Base-by-base conservation (phyloP, 805 yeast genomes). In the Ogataea salicorniae region DNA sequence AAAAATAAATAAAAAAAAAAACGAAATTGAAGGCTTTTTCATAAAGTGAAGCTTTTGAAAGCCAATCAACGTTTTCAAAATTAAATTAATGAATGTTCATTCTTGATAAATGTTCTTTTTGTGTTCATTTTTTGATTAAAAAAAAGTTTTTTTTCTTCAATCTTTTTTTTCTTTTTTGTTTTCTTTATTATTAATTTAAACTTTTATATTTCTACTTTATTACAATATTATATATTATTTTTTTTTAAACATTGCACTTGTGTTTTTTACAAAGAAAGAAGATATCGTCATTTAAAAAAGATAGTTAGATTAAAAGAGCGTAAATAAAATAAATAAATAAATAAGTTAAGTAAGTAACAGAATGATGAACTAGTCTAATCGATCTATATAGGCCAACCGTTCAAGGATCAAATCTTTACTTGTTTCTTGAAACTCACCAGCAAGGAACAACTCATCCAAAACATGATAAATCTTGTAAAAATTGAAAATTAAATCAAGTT, bases 381-480 rank as follows among this genome's bases (percentile, higher is more conserved):
- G 69, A 58, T 88, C 95, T 45, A 88, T 68, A 52, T 76, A 72
- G 48, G 77, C 76, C 37, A 92, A 67, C 49, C 96, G 67, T 18
- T 79, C 79, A 47, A 91, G 65, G 6, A 92, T 74, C 42, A 73
- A 75, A 23, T 75, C 74, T 62, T 87, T 88, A 54, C 88, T 85
- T 1, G 90, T 85, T 61, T 90, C 96, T 61, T 86, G 89, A 13
- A 91, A 73, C 63, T 94, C 97, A 13, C 99, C 99, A 13, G 91
- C 96, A 41, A 88, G 62, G 58, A 84, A 88, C 63, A 94, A 76
- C 65, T 91, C 97, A 63, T 94, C 97, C 49, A 94, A 64, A 8
- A 90, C 84, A 46, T 78, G 74, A 64, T 90, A 87, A 13, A 88
- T 83, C 64, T 85, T 88, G 72, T 84, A 83, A 67, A 92, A 92